Evolutionary conservation across 768 basidiomycete species (phyloP), one percentile per base, ranked within the genome.

Genomic region (Tricholoma terreum): DNA sequence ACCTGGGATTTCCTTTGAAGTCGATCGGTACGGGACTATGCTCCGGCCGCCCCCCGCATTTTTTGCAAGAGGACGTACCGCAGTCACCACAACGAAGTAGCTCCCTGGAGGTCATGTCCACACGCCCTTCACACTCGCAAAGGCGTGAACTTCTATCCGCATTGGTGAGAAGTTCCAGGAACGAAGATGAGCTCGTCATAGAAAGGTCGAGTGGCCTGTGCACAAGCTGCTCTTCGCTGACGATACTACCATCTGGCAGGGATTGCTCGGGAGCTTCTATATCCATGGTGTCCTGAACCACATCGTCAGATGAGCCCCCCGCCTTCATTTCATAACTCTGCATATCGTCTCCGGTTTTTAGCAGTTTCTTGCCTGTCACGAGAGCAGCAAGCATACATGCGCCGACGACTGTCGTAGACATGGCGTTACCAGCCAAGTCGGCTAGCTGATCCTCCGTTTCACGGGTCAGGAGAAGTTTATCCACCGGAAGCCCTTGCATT

Each of bases 401-500:
- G 1, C 95, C 95, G 30, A 98, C 94, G 22, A 97, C 95, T 1
- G 95, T 97, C 4, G 94, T 92, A 1, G 94, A 94, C 95, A 98
- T 98, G 58, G 95, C 95, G 66, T 98, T 98, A 2, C 95, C 95
- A 17, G 95, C 94, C 14, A 98, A 79, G 71, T 97, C 94, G 3
- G 94, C 92, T 6, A 98, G 79, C 58, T 98, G 89, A 70, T 97
- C 95, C 69, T 95, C 91, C 15, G 84, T 92, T 73, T 98, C 95
- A 52, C 93, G 87, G 1, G 95, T 97, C 54, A 98, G 80, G 17
- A 97, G 80, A 1, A 98, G 80, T 69, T 94, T 90, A 71, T 96
- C 90, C 31, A 96, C 86, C 0, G 95, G 95, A 38, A 98, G 84
- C 31, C 95, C 95, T 69, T 98, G 95, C 81, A 98, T 88, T 10